phyloP scores from a whole-genome alignment of 2,329 filamentous ascomycete species.

The Fusarium sp. region DNA sequence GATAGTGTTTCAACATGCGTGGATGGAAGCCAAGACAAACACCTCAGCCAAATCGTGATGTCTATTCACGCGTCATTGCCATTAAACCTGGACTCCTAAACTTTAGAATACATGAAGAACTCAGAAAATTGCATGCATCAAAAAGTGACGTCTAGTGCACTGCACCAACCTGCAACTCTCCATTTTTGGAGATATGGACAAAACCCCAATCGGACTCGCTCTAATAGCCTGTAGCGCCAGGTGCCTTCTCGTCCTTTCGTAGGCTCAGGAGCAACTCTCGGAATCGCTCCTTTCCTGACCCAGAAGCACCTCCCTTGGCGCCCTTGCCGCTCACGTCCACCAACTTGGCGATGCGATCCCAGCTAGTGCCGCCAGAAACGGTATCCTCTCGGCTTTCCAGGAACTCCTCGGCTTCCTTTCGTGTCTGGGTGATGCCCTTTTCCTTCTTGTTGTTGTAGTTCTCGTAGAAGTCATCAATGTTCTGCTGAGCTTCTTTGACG shows the following conservation, averaged over 20 bases:
- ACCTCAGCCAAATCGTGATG: conserved; percentile 32
- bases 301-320: conserved; percentile 83
- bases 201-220: conserved; percentile 17
- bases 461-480: conserved; percentile 99
- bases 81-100: conserved; percentile 51
- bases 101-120: conserved; percentile 49
- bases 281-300: conserved; percentile 96
- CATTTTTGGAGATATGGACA: conserved; percentile 10
- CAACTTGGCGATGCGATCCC: conserved; percentile 97
- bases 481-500: conserved; percentile 87
- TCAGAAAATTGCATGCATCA: conserved; percentile 43
- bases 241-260: conserved; percentile 91
- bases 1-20: conserved; percentile 13
- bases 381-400: conserved; percentile 90
- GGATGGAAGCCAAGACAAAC: neutral
- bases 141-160: conserved; percentile 38
- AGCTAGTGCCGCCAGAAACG: conserved; percentile 93
- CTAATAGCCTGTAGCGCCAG: conserved; percentile 74
- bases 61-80: conserved; percentile 50
- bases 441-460: conserved; percentile 99
- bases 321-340: conserved; percentile 98
- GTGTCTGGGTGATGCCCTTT: conserved; percentile 88
- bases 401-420: conserved; percentile 94
- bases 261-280: conserved; percentile 88
- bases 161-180: conserved; percentile 36